A percentile compares a stretch with the other conserved stretches of the same genome.
phyloP scores from a whole-genome alignment of 805 yeast species.

The Ogataea thermomethanolica region DNA sequence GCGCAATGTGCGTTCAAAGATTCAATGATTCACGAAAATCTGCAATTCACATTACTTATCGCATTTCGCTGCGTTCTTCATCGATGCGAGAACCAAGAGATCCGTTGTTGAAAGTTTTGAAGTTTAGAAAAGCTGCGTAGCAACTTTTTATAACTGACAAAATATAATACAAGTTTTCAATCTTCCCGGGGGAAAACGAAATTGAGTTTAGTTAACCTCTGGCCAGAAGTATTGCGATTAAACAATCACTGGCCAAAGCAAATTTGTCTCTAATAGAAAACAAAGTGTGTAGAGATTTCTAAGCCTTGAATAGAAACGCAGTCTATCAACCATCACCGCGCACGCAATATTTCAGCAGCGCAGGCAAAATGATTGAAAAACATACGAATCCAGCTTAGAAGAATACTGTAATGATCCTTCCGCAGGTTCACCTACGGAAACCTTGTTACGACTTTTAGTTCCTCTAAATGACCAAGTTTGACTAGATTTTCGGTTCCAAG shows the following conservation, averaged over 20 bases:
- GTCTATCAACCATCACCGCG: conserved; percentile 4
- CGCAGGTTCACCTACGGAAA: conserved; percentile 13
- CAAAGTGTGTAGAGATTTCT: conserved; percentile 10
- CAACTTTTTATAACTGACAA: conserved; percentile 4
- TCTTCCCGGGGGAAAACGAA: conserved; percentile 4
- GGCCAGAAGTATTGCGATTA: conserved; percentile 9
- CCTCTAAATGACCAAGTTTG: conserved; percentile 11
- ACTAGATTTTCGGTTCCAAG: conserved; percentile 9
- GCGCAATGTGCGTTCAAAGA: conserved; percentile 8
- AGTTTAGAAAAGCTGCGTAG: conserved; percentile 6
- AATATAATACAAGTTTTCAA: conserved; percentile 1
- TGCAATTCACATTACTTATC: conserved; percentile 9
- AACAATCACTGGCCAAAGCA: conserved; percentile 13
- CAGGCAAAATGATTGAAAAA: not conserved
- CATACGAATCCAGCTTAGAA: conserved; percentile 5
- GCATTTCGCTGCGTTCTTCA: conserved; percentile 13
- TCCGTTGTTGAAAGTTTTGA: conserved; percentile 14
- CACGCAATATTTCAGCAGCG: conserved; percentile 12
- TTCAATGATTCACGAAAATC: conserved; percentile 6
- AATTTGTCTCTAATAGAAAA: conserved; percentile 12
- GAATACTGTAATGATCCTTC: conserved; percentile 11
- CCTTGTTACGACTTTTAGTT: conserved; percentile 12
- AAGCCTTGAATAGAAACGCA: conserved; percentile 1
- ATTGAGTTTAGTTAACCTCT: conserved; percentile 9
- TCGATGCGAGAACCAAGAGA: conserved; percentile 16